Base-by-base conservation (phyloP, 257 asterid genomes). In the Solanum pinnatisectum region DNA sequence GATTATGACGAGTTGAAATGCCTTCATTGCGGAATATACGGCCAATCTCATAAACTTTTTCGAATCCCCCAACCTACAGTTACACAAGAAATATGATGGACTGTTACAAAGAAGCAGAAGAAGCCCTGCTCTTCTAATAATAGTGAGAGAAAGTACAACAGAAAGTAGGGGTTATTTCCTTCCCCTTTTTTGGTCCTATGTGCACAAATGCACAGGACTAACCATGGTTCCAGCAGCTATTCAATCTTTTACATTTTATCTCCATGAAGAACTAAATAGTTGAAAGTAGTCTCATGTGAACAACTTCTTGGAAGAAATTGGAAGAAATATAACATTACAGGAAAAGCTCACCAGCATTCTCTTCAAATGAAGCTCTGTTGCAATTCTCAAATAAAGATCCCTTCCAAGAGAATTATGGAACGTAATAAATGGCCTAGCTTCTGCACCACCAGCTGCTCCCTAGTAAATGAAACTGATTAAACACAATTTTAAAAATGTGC, bases 381-480 rank as follows among this genome's bases (percentile, higher is more conserved):
- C 99, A 88, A 97, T 97, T 87, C 99, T 93, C 87, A 97, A 91
- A 94, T 95, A 97, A 87, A 97, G 98, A 94, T 96, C 99, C 88
- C 98, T 98, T 63, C 98, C 99, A 89, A 97, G 99, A 90, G 98
- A 96, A 93, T 97, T 97, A 88, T 97, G 98, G 88, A 94, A 93
- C 65, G 99, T 96, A 89, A 97, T 93, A 89, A 97, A 97, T 72
- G 99, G 99, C 93, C 99, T 97, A 90, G 99, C 99, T 89, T 97
- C 98, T 90, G 98, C 99, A 78, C 99, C 99, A 84, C 99, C 99
- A 83, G 98, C 99, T 87, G 98, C 98, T 90, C 98, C 98, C 99
- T 97, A 90, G 87, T 88, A 84, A 32, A 91, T 59, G 71, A 92
- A 93, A 86, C 70, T 86, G 90, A 87, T 88, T 88, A 90, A 87